Conservation (phyloP, 257 asterid genomes). For the Penstemon davidsonii region DNA sequence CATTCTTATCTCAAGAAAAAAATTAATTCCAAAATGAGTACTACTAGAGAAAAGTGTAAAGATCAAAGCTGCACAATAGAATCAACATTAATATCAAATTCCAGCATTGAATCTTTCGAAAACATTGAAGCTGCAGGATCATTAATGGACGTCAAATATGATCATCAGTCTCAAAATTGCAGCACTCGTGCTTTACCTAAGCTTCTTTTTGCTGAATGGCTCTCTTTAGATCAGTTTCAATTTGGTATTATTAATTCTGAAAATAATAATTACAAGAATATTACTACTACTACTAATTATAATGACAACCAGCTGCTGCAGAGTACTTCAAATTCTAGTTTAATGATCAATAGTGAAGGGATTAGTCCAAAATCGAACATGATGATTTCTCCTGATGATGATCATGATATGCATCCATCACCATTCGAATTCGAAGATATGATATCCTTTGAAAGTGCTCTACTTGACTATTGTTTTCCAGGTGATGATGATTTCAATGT, state of each 20-base stretch:
- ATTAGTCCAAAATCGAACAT: conserved; percentile 20
- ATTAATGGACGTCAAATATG: conserved; percentile 31
- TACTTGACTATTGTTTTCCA: conserved; percentile 37
- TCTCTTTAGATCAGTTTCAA: conserved; percentile 47
- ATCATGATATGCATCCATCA: conserved; percentile 29
- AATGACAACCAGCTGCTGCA: neutral
- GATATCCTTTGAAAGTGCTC: conserved; percentile 30
- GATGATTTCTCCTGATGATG: conserved; percentile 30
- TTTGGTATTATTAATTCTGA: conserved; percentile 17
- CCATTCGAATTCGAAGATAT: conserved; percentile 51
- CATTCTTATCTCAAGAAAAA: conserved; percentile 73
- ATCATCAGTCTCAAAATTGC: conserved; percentile 32
- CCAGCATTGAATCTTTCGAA: conserved; percentile 39
- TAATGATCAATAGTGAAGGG: conserved; percentile 31
- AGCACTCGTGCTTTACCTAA: conserved; percentile 41
- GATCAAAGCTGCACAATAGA: conserved; percentile 2
- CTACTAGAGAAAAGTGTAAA: conserved; percentile 20
- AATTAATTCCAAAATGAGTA: conserved; percentile 26
- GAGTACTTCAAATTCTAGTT: conserved; percentile 28
- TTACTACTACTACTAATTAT: no score
- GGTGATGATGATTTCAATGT: conserved; percentile 38
- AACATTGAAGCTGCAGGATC: conserved; percentile 28
- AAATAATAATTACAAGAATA: conserved; percentile 8
- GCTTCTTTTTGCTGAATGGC: conserved; percentile 80
- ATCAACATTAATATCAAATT: neutral